Percentiles rank a stretch among this genome's conserved stretches.
These are phyloP conservation scores for Paramecium sonneborni DNA, from an alignment of 73 alveolate genomes.

Conservation along the genomic window DNA sequence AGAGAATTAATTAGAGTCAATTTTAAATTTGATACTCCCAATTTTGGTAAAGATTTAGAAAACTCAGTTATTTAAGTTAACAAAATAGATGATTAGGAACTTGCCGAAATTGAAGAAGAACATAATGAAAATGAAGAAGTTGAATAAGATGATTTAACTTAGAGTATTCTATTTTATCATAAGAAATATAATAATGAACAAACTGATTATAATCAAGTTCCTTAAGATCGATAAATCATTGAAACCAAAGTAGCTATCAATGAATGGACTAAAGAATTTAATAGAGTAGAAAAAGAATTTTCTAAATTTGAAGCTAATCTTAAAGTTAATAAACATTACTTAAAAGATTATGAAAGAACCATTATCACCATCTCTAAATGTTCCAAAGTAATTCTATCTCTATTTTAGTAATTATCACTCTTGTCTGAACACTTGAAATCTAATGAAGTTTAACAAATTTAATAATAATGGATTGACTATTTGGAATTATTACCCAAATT, in stretches of 20 bases:
- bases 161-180: conserved; percentile 39
- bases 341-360: conserved; percentile 37
- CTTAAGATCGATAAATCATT: neutral
- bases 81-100: conserved; percentile 9
- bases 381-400: neutral
- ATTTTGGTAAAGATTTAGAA: conserved; percentile 30
- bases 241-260: conserved; percentile 9
- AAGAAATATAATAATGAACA: conserved; percentile 32
- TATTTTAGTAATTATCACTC: neutral
- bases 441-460: neutral
- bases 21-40: conserved; percentile 77
- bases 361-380: neutral
- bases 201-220: conserved; percentile 15
- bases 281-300: conserved; percentile 26
- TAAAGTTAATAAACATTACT: conserved; percentile 9
- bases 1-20: conserved; percentile 88
- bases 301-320: conserved; percentile 31
- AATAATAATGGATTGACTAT: conserved; percentile 30
- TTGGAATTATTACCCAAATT: neutral
- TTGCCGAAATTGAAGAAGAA: neutral
- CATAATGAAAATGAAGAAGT: conserved; percentile 5
- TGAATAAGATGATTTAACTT: conserved; percentile 44
- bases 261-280: conserved; percentile 47
- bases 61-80: neutral
- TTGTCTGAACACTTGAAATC: conserved; percentile 35